A percentile compares a stretch with the other conserved stretches of the same genome.
phyloP scores from a whole-genome alignment of 2,329 filamentous ascomycete species.

The Neopestalotiopsis clavispora region DNA sequence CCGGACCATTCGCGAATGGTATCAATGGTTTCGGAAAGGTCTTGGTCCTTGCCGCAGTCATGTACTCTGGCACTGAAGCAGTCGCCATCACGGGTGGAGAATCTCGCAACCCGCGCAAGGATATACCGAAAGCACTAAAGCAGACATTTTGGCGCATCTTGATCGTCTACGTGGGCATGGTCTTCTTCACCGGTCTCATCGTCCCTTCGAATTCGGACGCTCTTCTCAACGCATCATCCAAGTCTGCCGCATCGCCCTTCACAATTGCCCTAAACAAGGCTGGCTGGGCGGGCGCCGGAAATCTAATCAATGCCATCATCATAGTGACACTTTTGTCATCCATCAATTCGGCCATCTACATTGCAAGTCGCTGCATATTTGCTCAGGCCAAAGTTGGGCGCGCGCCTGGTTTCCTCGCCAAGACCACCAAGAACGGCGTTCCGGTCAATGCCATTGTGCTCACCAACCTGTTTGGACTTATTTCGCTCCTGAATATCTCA shows the following conservation, averaged over 20 bases:
- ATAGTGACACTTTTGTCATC: conserved; percentile 39
- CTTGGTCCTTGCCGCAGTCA: conserved; percentile 40
- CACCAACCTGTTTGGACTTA: conserved; percentile 33
- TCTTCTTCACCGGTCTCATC: conserved; percentile 37
- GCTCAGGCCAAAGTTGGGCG: conserved; percentile 32
- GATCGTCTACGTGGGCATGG: conserved; percentile 33
- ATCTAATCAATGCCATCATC: conserved; percentile 40
- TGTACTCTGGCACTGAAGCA: conserved; percentile 41
- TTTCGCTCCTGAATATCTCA: conserved; percentile 35
- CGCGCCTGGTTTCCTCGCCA: conserved; percentile 32
- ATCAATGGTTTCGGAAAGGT: conserved; percentile 40
- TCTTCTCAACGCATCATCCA: conserved; percentile 38
- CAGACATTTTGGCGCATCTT: conserved; percentile 37
- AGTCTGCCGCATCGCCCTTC: conserved; percentile 35
- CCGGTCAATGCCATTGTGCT: conserved; percentile 34
- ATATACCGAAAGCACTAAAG: conserved; percentile 34
- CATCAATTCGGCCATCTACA: conserved; percentile 34
- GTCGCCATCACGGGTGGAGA: conserved; percentile 40
- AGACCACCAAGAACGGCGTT: conserved; percentile 32
- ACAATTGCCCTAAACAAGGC: conserved; percentile 34
- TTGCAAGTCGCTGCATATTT: conserved; percentile 28
- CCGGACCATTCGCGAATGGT: conserved; percentile 38
- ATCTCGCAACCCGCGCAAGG: conserved; percentile 33
- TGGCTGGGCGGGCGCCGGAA: conserved; percentile 32
- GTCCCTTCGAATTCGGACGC: conserved; percentile 36